phyloP scores from a whole-genome alignment of 2,329 filamentous ascomycete genomes.

The Pseudogymnoascus sp. region DNA sequence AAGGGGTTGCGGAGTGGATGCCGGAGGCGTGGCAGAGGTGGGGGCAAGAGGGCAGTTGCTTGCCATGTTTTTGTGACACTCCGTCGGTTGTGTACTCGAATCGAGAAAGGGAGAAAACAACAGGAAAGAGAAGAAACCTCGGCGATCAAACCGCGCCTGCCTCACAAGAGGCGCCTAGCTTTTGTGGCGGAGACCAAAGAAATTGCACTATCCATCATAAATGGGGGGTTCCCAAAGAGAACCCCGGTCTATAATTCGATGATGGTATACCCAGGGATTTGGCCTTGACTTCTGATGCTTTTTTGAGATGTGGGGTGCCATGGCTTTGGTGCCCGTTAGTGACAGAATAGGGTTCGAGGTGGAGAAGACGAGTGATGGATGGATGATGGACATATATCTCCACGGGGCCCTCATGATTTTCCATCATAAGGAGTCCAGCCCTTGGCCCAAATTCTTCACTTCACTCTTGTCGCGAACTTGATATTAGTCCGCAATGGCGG shows the following conservation, averaged over 20 bases:
- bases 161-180: neutral
- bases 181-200: neutral
- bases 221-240: neutral
- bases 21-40: neutral
- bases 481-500: neutral
- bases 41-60: neutral
- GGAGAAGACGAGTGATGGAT: neutral
- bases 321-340: neutral
- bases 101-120: neutral
- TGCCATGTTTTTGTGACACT: neutral
- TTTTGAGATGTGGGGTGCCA: slow-evolving; percentile 4
- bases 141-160: neutral
- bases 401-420: slow-evolving; percentile 1
- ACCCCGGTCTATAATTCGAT: neutral
- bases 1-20: neutral
- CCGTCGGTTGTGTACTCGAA: neutral
- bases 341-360: neutral
- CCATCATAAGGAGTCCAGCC: neutral
- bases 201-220: neutral
- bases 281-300: neutral
- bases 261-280: neutral
- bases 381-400: slow-evolving; percentile 4
- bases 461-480: neutral
- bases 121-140: neutral
- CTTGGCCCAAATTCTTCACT: slow-evolving; percentile 3